A percentile compares a stretch with the other conserved stretches of the same genome.
phyloP scores from a whole-genome alignment of 306 rosid genomes.

The Trichosanthes truncata region DNA sequence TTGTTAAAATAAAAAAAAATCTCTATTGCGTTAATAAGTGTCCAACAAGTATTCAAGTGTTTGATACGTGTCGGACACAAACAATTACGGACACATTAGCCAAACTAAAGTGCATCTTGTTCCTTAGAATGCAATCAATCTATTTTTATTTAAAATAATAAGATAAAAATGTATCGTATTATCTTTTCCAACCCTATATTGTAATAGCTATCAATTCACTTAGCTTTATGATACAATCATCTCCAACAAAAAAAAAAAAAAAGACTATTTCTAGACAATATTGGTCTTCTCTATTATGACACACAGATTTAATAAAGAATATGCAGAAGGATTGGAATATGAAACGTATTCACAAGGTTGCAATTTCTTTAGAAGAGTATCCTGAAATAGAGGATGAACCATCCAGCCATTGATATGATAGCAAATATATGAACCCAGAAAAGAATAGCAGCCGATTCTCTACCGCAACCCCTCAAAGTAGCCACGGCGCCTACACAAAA shows the following conservation, averaged over 20 bases:
- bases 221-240: not conserved
- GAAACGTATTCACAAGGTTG: slow-evolving; percentile 4
- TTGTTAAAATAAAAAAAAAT: no score
- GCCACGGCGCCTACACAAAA: slow-evolving; percentile 76
- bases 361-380: slow-evolving; percentile 48
- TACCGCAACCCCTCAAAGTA: slow-evolving; percentile 92
- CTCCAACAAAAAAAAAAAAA: not conserved
- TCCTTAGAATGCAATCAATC: no score
- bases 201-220: not conserved
- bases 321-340: not conserved
- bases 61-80: no score
- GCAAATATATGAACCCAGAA: slow-evolving; percentile 99
- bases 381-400: slow-evolving; percentile 67
- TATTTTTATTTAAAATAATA: no score
- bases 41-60: no score
- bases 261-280: not conserved
- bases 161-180: not conserved
- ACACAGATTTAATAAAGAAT: not conserved
- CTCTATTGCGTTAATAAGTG: no score
- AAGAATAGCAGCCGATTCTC: slow-evolving; percentile 81
- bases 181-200: not conserved
- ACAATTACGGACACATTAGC: no score
- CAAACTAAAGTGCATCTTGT: no score
- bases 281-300: not conserved
- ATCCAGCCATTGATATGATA: slow-evolving; percentile 79